Conservation (phyloP, 176 grass and related monocot species). For the Avena eriantha region DNA sequence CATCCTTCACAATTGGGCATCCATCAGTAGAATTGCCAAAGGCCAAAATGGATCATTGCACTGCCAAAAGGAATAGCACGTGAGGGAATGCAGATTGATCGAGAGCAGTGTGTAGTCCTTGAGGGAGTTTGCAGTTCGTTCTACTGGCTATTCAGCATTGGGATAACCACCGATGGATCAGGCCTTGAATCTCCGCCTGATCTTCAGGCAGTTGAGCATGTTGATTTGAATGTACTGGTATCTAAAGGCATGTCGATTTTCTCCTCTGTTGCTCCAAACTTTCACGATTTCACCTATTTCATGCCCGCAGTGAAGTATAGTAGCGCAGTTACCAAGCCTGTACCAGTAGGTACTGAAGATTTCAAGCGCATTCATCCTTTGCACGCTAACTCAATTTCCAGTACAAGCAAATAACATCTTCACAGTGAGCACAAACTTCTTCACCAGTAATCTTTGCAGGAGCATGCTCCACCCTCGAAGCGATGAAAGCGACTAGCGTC, state of each 20-base stretch:
- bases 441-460: conserved; percentile 74
- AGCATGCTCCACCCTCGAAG: conserved; percentile 57
- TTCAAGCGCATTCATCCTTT: background rate
- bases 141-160: conserved; percentile 18
- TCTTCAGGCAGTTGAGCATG: conserved; percentile 42
- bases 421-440: conserved; percentile 22
- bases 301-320: background rate
- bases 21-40: background rate
- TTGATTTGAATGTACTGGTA: background rate
- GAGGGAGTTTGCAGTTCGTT: background rate
- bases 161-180: conserved; percentile 31
- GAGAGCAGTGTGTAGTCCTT: background rate
- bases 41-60: background rate
- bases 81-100: background rate
- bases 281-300: background rate
- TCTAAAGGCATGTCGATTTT: background rate
- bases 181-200: conserved; percentile 22
- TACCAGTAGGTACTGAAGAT: background rate
- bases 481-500: conserved; percentile 83
- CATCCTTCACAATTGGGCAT: background rate
- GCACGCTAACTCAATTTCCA: conserved; percentile 3
- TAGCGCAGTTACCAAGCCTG: conserved; percentile 1
- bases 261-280: background rate
- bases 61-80: background rate
- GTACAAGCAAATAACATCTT: background rate